Evolutionary conservation across 2,329 filamentous ascomycete species (phyloP).

Genomic region (Penicillium capsulatum): DNA sequence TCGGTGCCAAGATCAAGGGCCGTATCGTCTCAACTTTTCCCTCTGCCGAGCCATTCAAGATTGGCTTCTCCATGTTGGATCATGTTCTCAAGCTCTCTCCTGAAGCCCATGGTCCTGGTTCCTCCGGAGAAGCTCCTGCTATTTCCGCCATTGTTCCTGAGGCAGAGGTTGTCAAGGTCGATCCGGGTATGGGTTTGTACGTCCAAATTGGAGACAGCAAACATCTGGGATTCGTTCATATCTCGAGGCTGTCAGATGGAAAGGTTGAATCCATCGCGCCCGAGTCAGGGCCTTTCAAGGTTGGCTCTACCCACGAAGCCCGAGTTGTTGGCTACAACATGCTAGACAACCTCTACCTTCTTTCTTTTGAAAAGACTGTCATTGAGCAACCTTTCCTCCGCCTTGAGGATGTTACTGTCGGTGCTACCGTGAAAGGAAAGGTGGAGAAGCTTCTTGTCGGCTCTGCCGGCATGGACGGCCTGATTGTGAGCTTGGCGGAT

Average conservation of each 20-base stretch:
- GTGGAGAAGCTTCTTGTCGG: slow-evolving; percentile 81
- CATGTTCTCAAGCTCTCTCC: slow-evolving; percentile 66
- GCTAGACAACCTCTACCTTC: slow-evolving; percentile 76
- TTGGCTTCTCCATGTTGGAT: slow-evolving; percentile 84
- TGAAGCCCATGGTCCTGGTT: slow-evolving; percentile 32
- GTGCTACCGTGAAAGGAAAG: slow-evolving; percentile 72
- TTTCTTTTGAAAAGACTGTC: slow-evolving; percentile 78
- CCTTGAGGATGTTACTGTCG: slow-evolving; percentile 83
- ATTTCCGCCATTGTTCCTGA: slow-evolving; percentile 70
- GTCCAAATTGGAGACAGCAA: slow-evolving; percentile 64
- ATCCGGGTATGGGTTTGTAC: slow-evolving; percentile 76
- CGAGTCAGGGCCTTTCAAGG: slow-evolving; percentile 69
- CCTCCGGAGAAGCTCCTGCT: slow-evolving; percentile 44
- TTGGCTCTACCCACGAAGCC: slow-evolving; percentile 72
- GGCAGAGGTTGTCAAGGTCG: slow-evolving; percentile 74
- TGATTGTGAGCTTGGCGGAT: slow-evolving; percentile 79
- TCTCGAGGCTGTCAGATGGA: slow-evolving; percentile 84
- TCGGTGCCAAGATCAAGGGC: slow-evolving; percentile 77
- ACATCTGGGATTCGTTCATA: slow-evolving; percentile 82
- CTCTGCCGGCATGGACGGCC: slow-evolving; percentile 69
- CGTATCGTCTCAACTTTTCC: slow-evolving; percentile 87
- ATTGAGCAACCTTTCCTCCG: slow-evolving; percentile 85
- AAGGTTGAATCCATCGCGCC: slow-evolving; percentile 81
- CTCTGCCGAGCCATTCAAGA: slow-evolving; percentile 69
- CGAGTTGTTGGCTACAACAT: slow-evolving; percentile 83